Conservation (phyloP, 1,139 yeast genomes). For the Yamadazyma triangularis region DNA sequence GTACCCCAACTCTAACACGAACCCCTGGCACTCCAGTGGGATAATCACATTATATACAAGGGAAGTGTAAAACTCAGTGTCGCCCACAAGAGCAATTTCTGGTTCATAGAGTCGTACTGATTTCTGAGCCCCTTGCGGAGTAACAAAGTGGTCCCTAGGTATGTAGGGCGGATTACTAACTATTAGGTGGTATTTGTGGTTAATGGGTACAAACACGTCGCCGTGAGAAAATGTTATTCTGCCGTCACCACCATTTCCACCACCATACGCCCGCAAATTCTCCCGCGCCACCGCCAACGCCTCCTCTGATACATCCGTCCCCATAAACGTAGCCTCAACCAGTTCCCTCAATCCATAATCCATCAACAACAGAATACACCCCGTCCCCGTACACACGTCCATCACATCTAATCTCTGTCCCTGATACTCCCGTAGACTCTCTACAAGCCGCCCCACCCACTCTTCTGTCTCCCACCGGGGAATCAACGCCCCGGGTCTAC, state of each 20-base stretch:
- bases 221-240: slow-evolving; percentile 13
- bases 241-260: slow-evolving; percentile 12
- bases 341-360: slow-evolving; percentile 14
- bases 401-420: no score
- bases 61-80: slow-evolving; percentile 62
- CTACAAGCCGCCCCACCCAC: slow-evolving; percentile 64
- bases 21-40: slow-evolving; percentile 33
- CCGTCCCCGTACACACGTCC: slow-evolving; percentile 89
- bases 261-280: slow-evolving; percentile 35
- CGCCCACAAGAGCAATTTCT: slow-evolving; percentile 68
- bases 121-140: slow-evolving; percentile 35
- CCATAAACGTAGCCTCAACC: slow-evolving; percentile 36
- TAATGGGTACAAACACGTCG: slow-evolving; percentile 19
- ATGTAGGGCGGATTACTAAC: slow-evolving; percentile 92
- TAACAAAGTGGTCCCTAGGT: slow-evolving; percentile 38
- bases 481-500: slow-evolving; percentile 66
- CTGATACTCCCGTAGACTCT: no score
- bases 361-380: slow-evolving; percentile 69
- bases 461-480: slow-evolving; percentile 98
- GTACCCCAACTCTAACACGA: slow-evolving; percentile 42
- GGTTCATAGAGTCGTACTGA: slow-evolving; percentile 80
- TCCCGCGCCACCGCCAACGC: slow-evolving; percentile 50
- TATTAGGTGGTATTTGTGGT: slow-evolving; percentile 41
- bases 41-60: slow-evolving; percentile 42
- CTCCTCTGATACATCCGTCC: slow-evolving; percentile 53